Evolutionary conservation across 768 basidiomycete genomes (phyloP).

Genomic region (Floccularia luteovirens): DNA sequence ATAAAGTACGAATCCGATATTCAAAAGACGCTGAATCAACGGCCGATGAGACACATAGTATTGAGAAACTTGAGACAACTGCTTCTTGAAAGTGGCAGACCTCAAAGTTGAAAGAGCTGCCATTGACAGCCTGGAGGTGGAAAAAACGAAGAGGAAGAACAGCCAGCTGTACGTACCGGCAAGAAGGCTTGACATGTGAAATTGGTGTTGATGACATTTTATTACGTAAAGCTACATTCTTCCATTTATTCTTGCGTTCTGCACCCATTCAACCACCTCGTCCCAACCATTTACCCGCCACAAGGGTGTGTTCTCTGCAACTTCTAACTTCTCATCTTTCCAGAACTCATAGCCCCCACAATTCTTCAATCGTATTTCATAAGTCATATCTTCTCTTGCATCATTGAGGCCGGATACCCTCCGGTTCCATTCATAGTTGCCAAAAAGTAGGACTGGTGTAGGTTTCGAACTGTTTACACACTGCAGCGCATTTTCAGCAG

Average conservation of each 20-base stretch:
- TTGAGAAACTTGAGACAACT: constrained; percentile 34
- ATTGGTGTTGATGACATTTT: neutral
- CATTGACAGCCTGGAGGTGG: constrained; percentile 14
- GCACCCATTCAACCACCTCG: constrained; percentile 44
- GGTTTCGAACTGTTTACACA: constrained; percentile 41
- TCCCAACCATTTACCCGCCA: constrained; percentile 57
- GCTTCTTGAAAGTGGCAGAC: constrained; percentile 23
- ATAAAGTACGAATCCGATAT: constrained; percentile 62
- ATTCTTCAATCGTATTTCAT: constrained; percentile 37
- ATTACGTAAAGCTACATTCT: constrained; percentile 9
- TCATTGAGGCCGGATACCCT: constrained; percentile 40
- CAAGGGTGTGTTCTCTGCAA: constrained; percentile 42
- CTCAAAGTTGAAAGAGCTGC: constrained; percentile 24
- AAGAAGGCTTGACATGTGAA: neutral
- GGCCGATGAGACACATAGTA: constrained; percentile 64
- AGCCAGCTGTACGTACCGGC: too few species aligned
- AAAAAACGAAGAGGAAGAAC: too few species aligned
- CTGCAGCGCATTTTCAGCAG: constrained; percentile 66
- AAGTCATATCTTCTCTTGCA: constrained; percentile 44
- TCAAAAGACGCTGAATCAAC: constrained; percentile 63
- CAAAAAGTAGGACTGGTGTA: constrained; percentile 63
- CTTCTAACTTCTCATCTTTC: constrained; percentile 39
- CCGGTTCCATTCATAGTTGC: constrained; percentile 71
- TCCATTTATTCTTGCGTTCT: constrained; percentile 17
- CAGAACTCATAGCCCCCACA: constrained; percentile 49